Base-by-base conservation (phyloP, 1,284 basidiomycete species). In the Boletus chippewaensis region DNA sequence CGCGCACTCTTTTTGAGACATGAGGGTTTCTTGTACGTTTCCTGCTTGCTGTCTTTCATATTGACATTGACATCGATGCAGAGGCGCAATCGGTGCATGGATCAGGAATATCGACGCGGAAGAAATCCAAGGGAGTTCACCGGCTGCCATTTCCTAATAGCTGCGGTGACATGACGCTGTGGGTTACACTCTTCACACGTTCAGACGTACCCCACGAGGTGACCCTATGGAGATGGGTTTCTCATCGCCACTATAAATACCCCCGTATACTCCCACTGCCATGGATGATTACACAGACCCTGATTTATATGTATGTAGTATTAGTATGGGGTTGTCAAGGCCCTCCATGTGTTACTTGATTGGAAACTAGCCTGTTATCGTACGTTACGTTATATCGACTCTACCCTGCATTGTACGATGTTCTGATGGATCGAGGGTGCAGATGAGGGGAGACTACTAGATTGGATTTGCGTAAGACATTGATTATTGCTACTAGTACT, bases 1-100 rank as follows among this genome's bases (percentile, higher is more conserved):
- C 83, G 92, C 32, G 96, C 96, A 40, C 79, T 96, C 61, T 99
- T 99, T 77, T 76, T 99, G 51, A 83, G 96, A 55, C 96, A 99
- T 65, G 96, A 99, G 74, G 96, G 96, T 4, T 99, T 98, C 75
- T 72, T 99, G 80, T 96, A 73, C 71, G 94, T 83, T 16, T 24
- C 49, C 47, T 49, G 10, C 61, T n/a, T 16, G 10, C 10, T 28
- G 50, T 42, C 20, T 42, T 36, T 52, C 20, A 32, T 16, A 38
- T 22, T 57, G 42, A 54, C 36, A 16, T 45, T 57, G 2, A 36
- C n/a, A n/a, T 2, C 2, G 16, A 51, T 53, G 50, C 64, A 93
- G 91, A 53, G 92, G 92, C 39, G 77, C 90, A 20, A 89, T 95
- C 57, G 94, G 94, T 18, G 95, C 94, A 49, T 97, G 94, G 94